Base-by-base conservation (phyloP, 768 basidiomycete species). In the Tricholoma saponaceum region DNA sequence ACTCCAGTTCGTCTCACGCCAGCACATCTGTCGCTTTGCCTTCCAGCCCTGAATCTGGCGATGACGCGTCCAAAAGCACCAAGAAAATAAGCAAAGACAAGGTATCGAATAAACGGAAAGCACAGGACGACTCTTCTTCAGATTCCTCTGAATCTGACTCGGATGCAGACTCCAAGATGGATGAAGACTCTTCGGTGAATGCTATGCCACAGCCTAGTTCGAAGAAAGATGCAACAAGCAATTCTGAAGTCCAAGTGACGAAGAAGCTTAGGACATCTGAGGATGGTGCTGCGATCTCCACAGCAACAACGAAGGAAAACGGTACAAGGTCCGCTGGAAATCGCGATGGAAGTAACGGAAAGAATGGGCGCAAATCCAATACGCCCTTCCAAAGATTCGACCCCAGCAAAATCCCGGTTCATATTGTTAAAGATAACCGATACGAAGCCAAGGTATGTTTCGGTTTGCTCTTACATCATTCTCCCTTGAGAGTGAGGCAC, bases 321-420 rank as follows among this genome's bases (percentile, higher is more conserved):
- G 58, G 59, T 18, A 52, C 59, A 9, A 51, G 65, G 13, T 60
- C 64, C 4, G 58, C 60, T 16, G 60, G 56, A 13, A 32, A 58
- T 37, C 58, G 55, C 37, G 69, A 66, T 56, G 62, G 52, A 10
- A 61, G 58, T 23, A 66, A 69, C 53, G 60, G 74, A 60, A 75
- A 76, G 65, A 51, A 58, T 1, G 74, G 65, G 22, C 73, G 76
- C 37, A 72, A 77, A 64, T 63, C 67, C 33, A 87, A 84, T 64
- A 79, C 83, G 52, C 87, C 91, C 18, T 99, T 98, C 77, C 83
- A 85, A 67, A 77, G 95, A 23, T 82, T 95, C 59, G 87, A 94
- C 62, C 76, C 79, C 2, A 84, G 88, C 18, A 76, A 83, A 43
- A 76, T 90, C 4, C 62, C 70, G 28, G 13, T 66, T 0, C 68